These are phyloP conservation scores for Anthracocystis walkeri DNA, from an alignment of 1,284 basidiomycete genomes.

Conservation along the genomic window DNA sequence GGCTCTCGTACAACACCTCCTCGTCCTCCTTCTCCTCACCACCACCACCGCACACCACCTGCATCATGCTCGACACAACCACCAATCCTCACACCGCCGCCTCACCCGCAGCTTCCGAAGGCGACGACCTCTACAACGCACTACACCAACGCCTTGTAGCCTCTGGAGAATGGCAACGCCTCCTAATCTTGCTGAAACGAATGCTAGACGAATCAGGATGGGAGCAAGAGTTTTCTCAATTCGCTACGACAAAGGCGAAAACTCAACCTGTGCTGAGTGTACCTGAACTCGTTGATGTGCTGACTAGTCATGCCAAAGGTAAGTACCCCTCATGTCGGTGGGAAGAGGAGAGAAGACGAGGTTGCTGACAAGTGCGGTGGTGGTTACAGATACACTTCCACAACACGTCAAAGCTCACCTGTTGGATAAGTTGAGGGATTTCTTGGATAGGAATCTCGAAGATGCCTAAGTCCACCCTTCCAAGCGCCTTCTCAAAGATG, in stretches of 20 bases:
- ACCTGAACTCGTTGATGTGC: slow-evolving; percentile 33
- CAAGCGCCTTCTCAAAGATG: background rate
- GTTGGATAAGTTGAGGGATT: slow-evolving; percentile 47
- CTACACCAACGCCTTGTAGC: slow-evolving; percentile 54
- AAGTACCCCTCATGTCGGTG: background rate
- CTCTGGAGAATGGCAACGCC: slow-evolving; percentile 48
- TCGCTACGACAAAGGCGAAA: slow-evolving; percentile 31
- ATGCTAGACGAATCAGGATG: slow-evolving; percentile 56
- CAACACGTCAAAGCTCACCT: slow-evolving; percentile 46
- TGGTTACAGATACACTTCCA: slow-evolving; percentile 39
- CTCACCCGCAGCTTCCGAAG: background rate
- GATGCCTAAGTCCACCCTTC: slow-evolving; percentile 23
- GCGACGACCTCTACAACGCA: slow-evolving; percentile 48
- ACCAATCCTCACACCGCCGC: background rate
- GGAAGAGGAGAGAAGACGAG: background rate
- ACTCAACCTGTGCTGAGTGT: slow-evolving; percentile 25
- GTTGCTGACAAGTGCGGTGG: background rate
- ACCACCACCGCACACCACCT: background rate
- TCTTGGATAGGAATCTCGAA: slow-evolving; percentile 54
- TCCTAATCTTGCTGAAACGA: slow-evolving; percentile 36
- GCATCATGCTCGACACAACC: background rate
- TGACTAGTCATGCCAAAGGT: slow-evolving; percentile 52
- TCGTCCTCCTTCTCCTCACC: background rate
- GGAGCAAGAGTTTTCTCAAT: slow-evolving; percentile 21
- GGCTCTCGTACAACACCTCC: background rate